Percentiles rank a stretch among this genome's conserved stretches.
These are phyloP conservation scores for Podospora conica DNA, from an alignment of 495 filamentous ascomycete genomes.

Conservation along the genomic window DNA sequence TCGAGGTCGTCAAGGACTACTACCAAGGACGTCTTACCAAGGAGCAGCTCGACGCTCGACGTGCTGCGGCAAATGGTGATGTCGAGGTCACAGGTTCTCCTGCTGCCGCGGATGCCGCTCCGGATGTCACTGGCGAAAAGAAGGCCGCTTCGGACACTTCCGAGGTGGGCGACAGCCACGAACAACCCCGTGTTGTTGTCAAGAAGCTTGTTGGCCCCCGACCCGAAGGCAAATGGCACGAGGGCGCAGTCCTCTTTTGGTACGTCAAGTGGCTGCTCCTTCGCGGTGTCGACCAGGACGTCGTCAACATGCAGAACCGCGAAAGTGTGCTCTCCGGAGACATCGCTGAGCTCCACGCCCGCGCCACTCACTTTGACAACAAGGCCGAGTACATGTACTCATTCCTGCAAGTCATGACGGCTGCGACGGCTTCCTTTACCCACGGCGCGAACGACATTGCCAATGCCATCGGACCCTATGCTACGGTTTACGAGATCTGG, in stretches of 20 bases:
- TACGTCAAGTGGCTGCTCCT: conserved; percentile 44
- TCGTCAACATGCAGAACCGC: conserved; percentile 39
- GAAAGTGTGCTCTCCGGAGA: conserved; percentile 35
- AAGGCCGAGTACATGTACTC: conserved; percentile 70
- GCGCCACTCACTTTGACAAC: conserved; percentile 63
- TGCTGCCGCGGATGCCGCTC: not conserved
- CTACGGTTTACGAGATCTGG: conserved; percentile 65
- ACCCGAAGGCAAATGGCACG: conserved; percentile 34
- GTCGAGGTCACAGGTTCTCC: conserved; percentile 4
- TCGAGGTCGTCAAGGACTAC: conserved; percentile 45
- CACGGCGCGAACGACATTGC: conserved; percentile 77
- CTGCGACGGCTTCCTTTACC: conserved; percentile 65
- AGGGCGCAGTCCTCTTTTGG: conserved; percentile 36
- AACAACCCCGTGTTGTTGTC: not conserved
- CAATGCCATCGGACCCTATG: conserved; percentile 70
- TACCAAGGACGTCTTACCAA: conserved; percentile 45
- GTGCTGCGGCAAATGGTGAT: conserved; percentile 21
- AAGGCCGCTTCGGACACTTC: conserved; percentile 13
- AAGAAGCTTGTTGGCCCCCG: conserved; percentile 30
- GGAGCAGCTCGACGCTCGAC: conserved; percentile 41
- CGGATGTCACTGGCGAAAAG: conserved; percentile 17
- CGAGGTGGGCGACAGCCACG: conserved; percentile 1
- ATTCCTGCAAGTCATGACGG: conserved; percentile 67
- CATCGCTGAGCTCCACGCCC: conserved; percentile 52
- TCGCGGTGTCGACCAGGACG: conserved; percentile 56